Conservation (phyloP, 1,284 basidiomycete genomes). For the Moniliophthora roreri region DNA sequence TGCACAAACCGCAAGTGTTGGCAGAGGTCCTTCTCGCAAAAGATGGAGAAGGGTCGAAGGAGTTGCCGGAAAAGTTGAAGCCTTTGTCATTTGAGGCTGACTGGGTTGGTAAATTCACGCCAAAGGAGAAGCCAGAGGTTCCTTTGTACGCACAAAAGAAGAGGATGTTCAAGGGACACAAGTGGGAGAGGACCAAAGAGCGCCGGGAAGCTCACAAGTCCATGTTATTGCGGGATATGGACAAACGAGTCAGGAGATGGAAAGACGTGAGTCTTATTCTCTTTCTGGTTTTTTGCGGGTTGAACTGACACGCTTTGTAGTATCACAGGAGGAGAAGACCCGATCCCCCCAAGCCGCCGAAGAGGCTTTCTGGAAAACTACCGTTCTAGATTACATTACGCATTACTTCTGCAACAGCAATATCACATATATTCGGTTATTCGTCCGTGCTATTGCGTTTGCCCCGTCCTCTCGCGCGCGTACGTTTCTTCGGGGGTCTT, state of each 20-base stretch:
- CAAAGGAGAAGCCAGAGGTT: conserved; percentile 51
- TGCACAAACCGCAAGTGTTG: conserved; percentile 19
- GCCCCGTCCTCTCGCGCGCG: too few species aligned
- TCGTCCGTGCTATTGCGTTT: too few species aligned
- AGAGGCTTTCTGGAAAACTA: conserved; percentile 46
- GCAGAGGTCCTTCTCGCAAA: conserved; percentile 19
- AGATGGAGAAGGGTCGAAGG: conserved; percentile 9
- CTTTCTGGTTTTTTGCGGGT: conserved; percentile 8
- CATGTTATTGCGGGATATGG: conserved; percentile 67
- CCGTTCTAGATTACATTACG: conserved; percentile 43
- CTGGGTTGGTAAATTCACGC: conserved; percentile 58
- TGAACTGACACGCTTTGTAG: conserved; percentile 28
- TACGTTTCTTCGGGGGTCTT: too few species aligned
- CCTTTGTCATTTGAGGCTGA: conserved; percentile 42
- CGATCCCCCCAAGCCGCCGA: conserved; percentile 52
- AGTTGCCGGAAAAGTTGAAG: conserved; percentile 12
- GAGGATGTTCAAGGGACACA: conserved; percentile 86
- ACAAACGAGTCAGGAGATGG: conserved; percentile 58
- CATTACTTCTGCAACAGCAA: too few species aligned
- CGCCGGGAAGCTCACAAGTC: conserved; percentile 15
- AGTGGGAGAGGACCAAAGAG: conserved; percentile 36
- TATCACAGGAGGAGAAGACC: conserved; percentile 52
- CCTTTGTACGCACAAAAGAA: conserved; percentile 71
- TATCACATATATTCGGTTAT: too few species aligned
- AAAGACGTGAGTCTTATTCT: conserved; percentile 49